These are phyloP conservation scores for Polychaeton citri DNA, from an alignment of 2,329 filamentous ascomycete species.

Conservation along the genomic window DNA sequence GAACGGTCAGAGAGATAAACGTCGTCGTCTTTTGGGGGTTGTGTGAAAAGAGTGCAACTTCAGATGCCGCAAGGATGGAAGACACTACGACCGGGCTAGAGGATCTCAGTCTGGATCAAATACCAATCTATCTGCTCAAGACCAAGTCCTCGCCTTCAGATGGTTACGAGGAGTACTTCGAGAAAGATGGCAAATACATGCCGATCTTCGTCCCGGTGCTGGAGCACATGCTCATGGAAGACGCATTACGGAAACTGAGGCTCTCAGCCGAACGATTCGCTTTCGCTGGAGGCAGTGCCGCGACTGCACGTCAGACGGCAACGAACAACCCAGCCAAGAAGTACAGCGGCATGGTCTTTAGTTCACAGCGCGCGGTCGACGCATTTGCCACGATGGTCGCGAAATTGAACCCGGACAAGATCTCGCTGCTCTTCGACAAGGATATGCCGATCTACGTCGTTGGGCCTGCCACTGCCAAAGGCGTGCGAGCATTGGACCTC, in stretches of 20 bases:
- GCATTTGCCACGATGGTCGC: conserved; percentile 54
- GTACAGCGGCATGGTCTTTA: conserved; percentile 73
- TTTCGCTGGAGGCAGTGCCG: conserved; percentile 20
- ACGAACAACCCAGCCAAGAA: conserved; percentile 22
- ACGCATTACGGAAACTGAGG: conserved; percentile 42
- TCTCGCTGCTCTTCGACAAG: conserved; percentile 27
- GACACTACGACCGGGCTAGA: conserved; percentile 10
- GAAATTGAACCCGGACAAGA: conserved; percentile 27
- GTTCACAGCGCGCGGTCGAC: conserved; percentile 71
- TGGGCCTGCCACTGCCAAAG: conserved; percentile 66
- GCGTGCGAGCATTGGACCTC: conserved; percentile 43
- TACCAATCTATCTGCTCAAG: conserved; percentile 60
- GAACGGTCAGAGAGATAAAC: too few species aligned
- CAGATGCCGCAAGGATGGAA: conserved; percentile 11
- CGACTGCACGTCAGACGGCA: conserved; percentile 14
- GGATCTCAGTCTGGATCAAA: conserved; percentile 16
- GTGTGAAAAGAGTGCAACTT: too few species aligned
- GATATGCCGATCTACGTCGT: conserved; percentile 61
- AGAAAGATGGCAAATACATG: conserved; percentile 37
- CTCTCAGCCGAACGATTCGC: conserved; percentile 35
- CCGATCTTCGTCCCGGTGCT: conserved; percentile 66
- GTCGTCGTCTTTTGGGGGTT: too few species aligned
- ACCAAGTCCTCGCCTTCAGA: conserved; percentile 61
- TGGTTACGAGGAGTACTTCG: conserved; percentile 57
- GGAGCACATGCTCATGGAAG: conserved; percentile 53